phyloP scores from a whole-genome alignment of 768 basidiomycete genomes.

The Phallus indusiatus region DNA sequence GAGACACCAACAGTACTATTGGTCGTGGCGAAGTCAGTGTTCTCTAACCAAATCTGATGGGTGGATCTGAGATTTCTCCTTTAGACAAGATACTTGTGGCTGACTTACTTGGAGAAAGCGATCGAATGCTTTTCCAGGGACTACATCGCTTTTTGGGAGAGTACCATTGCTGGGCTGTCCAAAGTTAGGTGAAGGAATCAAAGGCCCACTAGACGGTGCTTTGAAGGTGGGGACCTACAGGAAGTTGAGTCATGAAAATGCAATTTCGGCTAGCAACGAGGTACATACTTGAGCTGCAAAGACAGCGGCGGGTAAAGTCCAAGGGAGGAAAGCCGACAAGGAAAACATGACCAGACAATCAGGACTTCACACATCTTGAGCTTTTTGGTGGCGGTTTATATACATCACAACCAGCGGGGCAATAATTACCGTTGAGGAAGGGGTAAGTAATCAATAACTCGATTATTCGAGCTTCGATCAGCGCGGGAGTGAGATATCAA shows the following conservation, averaged over 20 bases:
- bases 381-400: not conserved
- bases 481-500: not conserved
- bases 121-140: conserved; percentile 35
- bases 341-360: not conserved
- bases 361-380: not conserved
- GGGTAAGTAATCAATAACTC: no score
- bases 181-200: conserved; percentile 26
- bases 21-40: conserved; percentile 16
- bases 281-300: not conserved
- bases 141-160: conserved; percentile 28
- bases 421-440: not conserved
- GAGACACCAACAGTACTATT: not conserved
- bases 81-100: no score
- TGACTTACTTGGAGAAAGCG: conserved; percentile 28
- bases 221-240: conserved; percentile 20
- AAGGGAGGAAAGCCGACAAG: not conserved
- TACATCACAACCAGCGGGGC: not conserved
- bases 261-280: not conserved
- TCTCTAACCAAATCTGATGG: conserved; percentile 14
- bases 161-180: conserved; percentile 33
- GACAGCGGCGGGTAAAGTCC: not conserved
- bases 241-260: conserved; percentile 1
- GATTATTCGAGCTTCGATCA: not conserved
- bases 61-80: not conserved
- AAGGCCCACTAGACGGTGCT: conserved; percentile 21